Conservation (phyloP, 2,329 filamentous ascomycete species). For the Beauveria sp. region DNA sequence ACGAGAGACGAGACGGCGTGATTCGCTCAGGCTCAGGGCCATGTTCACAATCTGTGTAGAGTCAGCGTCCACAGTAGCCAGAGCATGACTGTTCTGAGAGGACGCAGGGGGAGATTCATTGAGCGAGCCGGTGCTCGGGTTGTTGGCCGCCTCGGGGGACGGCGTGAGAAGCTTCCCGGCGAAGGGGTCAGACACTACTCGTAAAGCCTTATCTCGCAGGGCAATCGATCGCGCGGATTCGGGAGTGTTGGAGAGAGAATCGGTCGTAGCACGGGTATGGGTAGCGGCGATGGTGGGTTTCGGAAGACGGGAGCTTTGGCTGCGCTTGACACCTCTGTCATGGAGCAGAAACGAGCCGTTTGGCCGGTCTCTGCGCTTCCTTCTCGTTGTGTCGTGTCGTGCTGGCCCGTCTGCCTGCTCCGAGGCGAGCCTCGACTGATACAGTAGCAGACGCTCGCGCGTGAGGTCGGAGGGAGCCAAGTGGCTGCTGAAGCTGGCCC, state of each 20-base stretch:
- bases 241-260: not conserved
- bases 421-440: not conserved
- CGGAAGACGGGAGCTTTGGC: conserved; percentile 1
- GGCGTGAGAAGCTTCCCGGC: not conserved
- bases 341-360: conserved; percentile 12
- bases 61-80: conserved; percentile 55
- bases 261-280: not conserved
- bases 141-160: not conserved
- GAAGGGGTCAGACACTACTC: not conserved
- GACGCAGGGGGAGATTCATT: conserved; percentile 7
- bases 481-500: conserved; percentile 8
- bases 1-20: conserved; percentile 56
- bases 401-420: conserved; percentile 14
- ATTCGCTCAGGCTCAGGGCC: conserved; percentile 82
- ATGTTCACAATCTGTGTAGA: conserved; percentile 88
- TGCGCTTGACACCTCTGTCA: not conserved
- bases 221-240: not conserved
- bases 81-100: conserved; percentile 16
- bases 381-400: conserved; percentile 11
- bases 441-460: conserved; percentile 12
- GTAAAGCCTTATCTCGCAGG: not conserved
- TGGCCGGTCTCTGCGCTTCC: conserved; percentile 17
- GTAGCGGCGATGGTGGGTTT: not conserved
- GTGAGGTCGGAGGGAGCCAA: conserved; percentile 1
- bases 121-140: not conserved